Evolutionary conservation across 2,329 filamentous ascomycete genomes (phyloP), one percentile per base, ranked within the genome.

Genomic region (Penicillium sp.): DNA sequence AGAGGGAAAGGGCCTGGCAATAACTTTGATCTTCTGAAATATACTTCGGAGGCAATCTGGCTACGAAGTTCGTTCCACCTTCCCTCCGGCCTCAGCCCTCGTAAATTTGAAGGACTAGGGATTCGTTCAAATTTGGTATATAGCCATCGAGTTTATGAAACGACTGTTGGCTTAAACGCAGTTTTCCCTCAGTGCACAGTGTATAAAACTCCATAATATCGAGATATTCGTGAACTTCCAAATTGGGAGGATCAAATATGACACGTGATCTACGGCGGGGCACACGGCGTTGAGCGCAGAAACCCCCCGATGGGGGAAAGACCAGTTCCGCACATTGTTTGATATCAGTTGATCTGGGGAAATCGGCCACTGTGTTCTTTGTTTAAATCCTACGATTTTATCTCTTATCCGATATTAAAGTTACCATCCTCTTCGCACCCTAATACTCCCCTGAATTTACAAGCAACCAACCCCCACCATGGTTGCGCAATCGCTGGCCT

Each of bases 401-500:
- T 14, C n/a, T 16, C 8, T 5, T 10, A 43, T 8, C 19, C 1
- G 38, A 50, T 5, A 42, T 36, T 44, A 22, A 40, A 41, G 37
- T 45, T 42, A 2, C 19, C 17, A 16, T 35, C 26, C 16, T 40
- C 19, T 10, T 31, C 25, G 5, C 9, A 9, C 11, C 10, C 11
- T 26, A 25, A 36, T 35, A 55, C 25, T 22, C 25, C 7, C 7
- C 28, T 14, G 16, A 33, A 17, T 40, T 36, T 38, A 43, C 14
- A 7, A 44, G 42, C 28, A 28, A 51, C 37, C 44, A 54, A 56
- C 56, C 60, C 56, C 78, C 63, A 66, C 74, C 45, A 74, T 75
- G 61, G 66, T 66, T 70, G 72, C 75, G 37, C 75, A 77, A 57
- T 77, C 78, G 47, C 75, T 88, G 54, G 75, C 79, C 59, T 76